phyloP scores from a whole-genome alignment of 495 filamentous ascomycete genomes.

The Neurospora africana region DNA sequence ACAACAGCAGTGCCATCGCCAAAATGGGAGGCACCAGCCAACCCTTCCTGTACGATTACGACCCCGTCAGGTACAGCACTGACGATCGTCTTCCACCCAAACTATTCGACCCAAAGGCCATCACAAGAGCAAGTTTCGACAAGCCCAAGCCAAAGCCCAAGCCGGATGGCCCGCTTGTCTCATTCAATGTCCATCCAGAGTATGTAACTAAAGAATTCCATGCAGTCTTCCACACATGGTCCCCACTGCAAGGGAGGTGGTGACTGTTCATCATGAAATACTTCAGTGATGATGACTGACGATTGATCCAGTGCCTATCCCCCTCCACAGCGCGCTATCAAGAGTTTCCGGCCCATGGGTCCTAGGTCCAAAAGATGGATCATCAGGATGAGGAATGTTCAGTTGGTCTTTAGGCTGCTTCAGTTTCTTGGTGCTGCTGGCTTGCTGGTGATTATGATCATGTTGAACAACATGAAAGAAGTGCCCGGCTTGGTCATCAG shows the following conservation, averaged over 20 bases:
- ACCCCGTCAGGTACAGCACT: constrained; percentile 31
- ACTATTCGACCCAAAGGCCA: constrained; percentile 71
- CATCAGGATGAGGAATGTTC: constrained; percentile 50
- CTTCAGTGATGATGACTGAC: neutral
- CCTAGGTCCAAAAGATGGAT: constrained; percentile 57
- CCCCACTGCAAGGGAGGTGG: neutral
- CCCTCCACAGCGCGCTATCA: constrained; percentile 8
- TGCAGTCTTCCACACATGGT: constrained; percentile 1
- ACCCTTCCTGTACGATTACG: constrained; percentile 62
- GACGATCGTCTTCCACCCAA: constrained; percentile 41
- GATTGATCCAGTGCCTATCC: neutral
- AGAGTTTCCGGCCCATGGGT: constrained; percentile 50
- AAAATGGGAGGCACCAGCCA: constrained; percentile 49
- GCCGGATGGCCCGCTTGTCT: constrained; percentile 61
- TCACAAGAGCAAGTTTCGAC: constrained; percentile 60
- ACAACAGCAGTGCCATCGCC: neutral
- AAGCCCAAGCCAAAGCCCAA: constrained; percentile 53
- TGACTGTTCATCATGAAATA: neutral
- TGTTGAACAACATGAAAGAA: constrained; percentile 52
- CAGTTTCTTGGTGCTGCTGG: constrained; percentile 59
- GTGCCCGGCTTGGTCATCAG: constrained; percentile 65
- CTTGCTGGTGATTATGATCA: constrained; percentile 60
- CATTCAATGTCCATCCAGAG: constrained; percentile 77
- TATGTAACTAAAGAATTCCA: constrained; percentile 33
- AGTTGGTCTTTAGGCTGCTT: constrained; percentile 53